Evolutionary conservation across 441 rosid genomes (phyloP), one percentile per base, ranked within the genome.

Genomic region (Pelargonium cotyledonis): DNA sequence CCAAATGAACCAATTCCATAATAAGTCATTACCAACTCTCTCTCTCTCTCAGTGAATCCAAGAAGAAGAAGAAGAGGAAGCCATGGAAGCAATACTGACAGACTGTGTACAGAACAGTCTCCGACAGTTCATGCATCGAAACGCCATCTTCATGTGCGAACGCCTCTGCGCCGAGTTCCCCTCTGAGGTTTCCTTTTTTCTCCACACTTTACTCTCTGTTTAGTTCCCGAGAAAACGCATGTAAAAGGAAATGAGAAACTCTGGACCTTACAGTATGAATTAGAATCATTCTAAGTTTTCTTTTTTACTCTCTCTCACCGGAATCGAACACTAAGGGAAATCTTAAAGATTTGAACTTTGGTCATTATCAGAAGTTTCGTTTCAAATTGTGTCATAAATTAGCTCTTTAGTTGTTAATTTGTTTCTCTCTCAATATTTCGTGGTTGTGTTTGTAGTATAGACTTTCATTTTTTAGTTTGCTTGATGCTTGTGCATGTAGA

Each of bases 111-210:
- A 84, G 73, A 89, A 82, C 86, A 95, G 93, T 80, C 91, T 92
- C 29, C 92, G 92, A 62, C 84, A 86, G 72, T 90, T 95, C 82
- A 86, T 95, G 77, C 67, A 77, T 80, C 84, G 81, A 31, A 95
- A 95, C 82, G 91, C 98, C 78, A 86, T 89, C 73, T 95, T 95
- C 82, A 83, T 92, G 84, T 92, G 98, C 74, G 99, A 95, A 77
- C 95, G 96, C 67, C 95, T 95, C 78, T 90, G 91, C 69, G 95
- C 98, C 11, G 98, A 95, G 86, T 95, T 88, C 74, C 97, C 97
- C 18, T 83, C 97, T 8, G 97, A 95, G 97, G 99, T 2, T 43
- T 43, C 63, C 57, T 23, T 15, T 10, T 71, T 26, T 19, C 3
- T 47, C 6, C 5, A 10, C 11, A 14, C 0, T 12, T 16, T 49